These are phyloP conservation scores for Lagenaria siceraria DNA, from an alignment of 306 rosid genomes.

Conservation along the genomic window DNA sequence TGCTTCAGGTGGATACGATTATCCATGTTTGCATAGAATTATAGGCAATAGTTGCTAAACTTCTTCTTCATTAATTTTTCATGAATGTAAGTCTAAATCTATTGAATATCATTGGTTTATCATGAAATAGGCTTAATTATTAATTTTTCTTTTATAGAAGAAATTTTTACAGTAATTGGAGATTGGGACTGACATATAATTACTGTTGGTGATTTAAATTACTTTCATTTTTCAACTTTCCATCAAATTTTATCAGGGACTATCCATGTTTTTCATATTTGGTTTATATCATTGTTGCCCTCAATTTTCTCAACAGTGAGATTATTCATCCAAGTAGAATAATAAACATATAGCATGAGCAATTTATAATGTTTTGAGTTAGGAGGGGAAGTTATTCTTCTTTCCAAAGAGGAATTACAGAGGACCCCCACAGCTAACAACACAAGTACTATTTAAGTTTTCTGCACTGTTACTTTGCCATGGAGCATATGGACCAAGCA, in stretches of 20 bases:
- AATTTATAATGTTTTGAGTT: neutral
- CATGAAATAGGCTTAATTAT: neutral
- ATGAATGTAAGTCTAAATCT: neutral
- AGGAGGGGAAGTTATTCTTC: neutral
- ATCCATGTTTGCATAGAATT: neutral
- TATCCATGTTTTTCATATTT: neutral
- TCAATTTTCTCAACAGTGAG: neutral
- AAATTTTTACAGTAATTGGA: neutral
- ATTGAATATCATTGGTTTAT: neutral
- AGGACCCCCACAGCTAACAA: neutral
- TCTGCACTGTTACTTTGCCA: neutral
- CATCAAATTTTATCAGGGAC: neutral
- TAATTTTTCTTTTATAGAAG: no score
- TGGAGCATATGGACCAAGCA: neutral
- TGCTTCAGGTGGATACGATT: neutral
- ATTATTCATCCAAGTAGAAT: neutral
- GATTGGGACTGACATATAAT: neutral
- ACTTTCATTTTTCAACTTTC: neutral
- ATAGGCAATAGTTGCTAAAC: neutral
- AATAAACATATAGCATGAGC: neutral
- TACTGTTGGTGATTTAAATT: neutral
- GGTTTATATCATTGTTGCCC: neutral
- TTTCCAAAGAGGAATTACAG: neutral
- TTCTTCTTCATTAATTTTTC: neutral
- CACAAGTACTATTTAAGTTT: neutral